Evolutionary conservation across 345 rosid species (phyloP), one percentile per base, ranked within the genome.

Genomic region (Eutrema heterophyllum): DNA sequence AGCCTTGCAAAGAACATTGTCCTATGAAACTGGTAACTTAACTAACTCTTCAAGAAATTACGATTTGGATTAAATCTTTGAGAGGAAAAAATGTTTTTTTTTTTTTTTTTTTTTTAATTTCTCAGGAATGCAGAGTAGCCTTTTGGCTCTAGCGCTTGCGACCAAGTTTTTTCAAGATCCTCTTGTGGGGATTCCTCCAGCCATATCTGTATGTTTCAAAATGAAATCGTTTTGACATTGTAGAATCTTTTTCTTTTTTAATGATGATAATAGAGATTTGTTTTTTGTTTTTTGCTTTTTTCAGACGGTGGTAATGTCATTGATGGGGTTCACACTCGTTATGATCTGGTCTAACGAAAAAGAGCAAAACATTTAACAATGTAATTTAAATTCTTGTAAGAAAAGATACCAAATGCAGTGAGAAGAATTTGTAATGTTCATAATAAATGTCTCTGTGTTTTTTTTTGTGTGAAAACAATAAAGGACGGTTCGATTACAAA

Each of bases 61-160:
- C 13, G 12, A 36, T 13, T 14, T 33, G 29, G 27, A 7, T 49
- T 3, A 9, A 21, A 58, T 16, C 12, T 21, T 21, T 58, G 5
- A 14, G 1, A 3, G 24, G 52, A 36, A 5, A 16, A 24, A 2
- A 18, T 11, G 46, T 78, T 27, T 35, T 6, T 33, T 0, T n/a
- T n/a, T n/a, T n/a, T n/a, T n/a, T n/a, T n/a, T 33, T 0, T 40
- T 49, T 54, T 49, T 45, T 5, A 38, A 38, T 55, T 15, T 64
- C 63, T 46, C 79, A 93, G 98, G 98, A 61, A 94, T 94, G 98
- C 98, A 94, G 78, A 94, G 98, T 84, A 94, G 98, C 74, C 98
- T 91, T 75, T 73, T 91, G 50, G 98, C 96, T 32, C 90, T 94
- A 35, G 88, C 98, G 5, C 88, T 94, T 38, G 98, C 98, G 2